These are phyloP conservation scores for Pythium sukuiense DNA, from an alignment of 352 stramenopile species.

Conservation along the genomic window DNA sequence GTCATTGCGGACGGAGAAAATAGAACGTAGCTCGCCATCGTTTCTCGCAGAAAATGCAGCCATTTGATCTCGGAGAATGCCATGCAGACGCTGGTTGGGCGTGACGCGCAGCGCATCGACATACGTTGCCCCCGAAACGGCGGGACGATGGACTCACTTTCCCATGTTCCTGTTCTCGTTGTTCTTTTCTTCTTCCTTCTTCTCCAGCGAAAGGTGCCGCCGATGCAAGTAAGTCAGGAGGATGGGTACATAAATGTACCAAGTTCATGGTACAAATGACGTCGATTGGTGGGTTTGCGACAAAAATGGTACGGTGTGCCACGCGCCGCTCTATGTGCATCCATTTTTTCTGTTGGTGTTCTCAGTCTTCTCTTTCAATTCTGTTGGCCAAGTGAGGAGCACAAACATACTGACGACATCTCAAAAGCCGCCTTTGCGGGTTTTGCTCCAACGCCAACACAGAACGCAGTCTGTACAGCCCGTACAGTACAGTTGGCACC, in stretches of 20 bases:
- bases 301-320: slow-evolving; percentile 17
- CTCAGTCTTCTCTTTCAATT: slow-evolving; percentile 21
- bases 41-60: neutral
- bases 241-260: slow-evolving; percentile 23
- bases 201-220: slow-evolving; percentile 3
- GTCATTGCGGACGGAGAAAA: neutral
- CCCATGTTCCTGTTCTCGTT: slow-evolving; percentile 8
- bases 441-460: slow-evolving; percentile 18
- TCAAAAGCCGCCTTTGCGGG: neutral
- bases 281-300: slow-evolving; percentile 16
- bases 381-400: slow-evolving; percentile 15
- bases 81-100: neutral
- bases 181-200: slow-evolving; percentile 10
- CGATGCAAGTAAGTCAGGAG: neutral
- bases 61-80: slow-evolving; percentile 1
- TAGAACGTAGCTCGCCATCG: neutral
- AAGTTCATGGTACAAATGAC: slow-evolving; percentile 1
- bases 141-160: slow-evolving; percentile 8
- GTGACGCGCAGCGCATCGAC: slow-evolving; percentile 24
- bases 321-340: slow-evolving; percentile 3
- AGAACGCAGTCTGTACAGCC: slow-evolving; percentile 8
- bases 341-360: slow-evolving; percentile 27
- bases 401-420: slow-evolving; percentile 18
- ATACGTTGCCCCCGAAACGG: neutral
- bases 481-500: neutral